Base-by-base conservation (phyloP, 2,329 filamentous ascomycete species). In the Colletotrichum sidae region DNA sequence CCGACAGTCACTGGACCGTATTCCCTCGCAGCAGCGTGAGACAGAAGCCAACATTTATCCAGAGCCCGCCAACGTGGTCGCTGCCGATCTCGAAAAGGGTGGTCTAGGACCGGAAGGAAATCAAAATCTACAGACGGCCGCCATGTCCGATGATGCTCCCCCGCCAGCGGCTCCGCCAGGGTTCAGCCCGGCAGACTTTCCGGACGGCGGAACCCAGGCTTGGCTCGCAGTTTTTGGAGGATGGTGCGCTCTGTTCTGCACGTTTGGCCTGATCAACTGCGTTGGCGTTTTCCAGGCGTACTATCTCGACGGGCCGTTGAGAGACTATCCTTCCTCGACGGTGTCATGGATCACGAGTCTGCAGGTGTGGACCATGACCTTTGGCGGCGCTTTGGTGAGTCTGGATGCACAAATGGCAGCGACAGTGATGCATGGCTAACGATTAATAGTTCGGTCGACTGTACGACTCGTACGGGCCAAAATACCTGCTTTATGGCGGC, bases 391-490 rank as follows among this genome's bases (percentile, higher is more conserved):
- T 8, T 67, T 80, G 12, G 80, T 83, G 73, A 69, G 78, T 75
- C n/a, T 54, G 11, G 70, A 25, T 4, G 3, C 77, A 38, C 80
- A 52, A 34, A 3, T 6, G 25, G 8, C 11, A 3, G 11, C 12
- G 4, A 25, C 2, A 10, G 34, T 51, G 17, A 13, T 2, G 6
- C 10, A 8, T 25, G 25, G 46, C 61, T 65, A 15, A 59, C 25
- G 10, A 34, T 13, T 54, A 58, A 50, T 64, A 75, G 62, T 88
- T 80, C 55, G 90, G 91, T 1, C 86, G 84, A 45, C 51, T 90
- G 10, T 91, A 86, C 70, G 90, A 93, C 74, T 85, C 81, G 68
- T 86, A 87, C 68, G 90, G 90, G 2, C 88, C 90, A 0, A 81
- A 82, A 44, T 85, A 80, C 64, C 78, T 92, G 4, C 77, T 90